Evolutionary conservation across 352 stramenopile genomes (phyloP).

Genomic region (Phytopythium montanum): DNA sequence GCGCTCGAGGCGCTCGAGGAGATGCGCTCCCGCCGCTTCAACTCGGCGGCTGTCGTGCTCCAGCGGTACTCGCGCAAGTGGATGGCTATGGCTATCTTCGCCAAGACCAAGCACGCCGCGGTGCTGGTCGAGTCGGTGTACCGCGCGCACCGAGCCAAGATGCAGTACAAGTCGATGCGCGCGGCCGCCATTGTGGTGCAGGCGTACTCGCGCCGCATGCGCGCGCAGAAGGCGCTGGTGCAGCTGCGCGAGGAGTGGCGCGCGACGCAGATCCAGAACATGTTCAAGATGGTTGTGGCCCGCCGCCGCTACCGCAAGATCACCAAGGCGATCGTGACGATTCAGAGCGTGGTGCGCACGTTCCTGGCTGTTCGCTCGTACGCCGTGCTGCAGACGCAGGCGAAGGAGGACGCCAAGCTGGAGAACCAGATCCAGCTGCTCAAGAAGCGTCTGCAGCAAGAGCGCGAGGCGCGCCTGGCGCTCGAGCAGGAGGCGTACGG

Average conservation of each 20-base stretch:
- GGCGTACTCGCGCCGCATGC: conserved; percentile 54
- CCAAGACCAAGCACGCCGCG: conserved; percentile 44
- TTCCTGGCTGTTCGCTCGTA: conserved; percentile 76
- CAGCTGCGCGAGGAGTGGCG: conserved; percentile 60
- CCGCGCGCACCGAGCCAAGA: conserved; percentile 37
- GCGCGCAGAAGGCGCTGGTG: conserved; percentile 55
- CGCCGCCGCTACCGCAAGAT: conserved; percentile 61
- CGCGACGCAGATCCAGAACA: conserved; percentile 80
- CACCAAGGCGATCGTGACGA: conserved; percentile 61
- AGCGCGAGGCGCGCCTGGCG: conserved; percentile 82
- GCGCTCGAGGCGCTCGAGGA: conserved; percentile 91
- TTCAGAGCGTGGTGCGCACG: conserved; percentile 83
- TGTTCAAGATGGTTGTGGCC: conserved; percentile 81
- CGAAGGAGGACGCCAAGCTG: conserved; percentile 94
- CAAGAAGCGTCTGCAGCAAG: conserved; percentile 90
- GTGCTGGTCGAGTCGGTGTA: conserved; percentile 60
- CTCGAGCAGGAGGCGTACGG: conserved; percentile 72
- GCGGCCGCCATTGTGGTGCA: conserved; percentile 59
- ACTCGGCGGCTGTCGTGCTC: conserved; percentile 72
- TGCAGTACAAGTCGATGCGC: conserved; percentile 63
- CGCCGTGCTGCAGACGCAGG: conserved; percentile 75
- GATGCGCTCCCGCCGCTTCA: conserved; percentile 73
- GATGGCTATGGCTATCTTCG: conserved; percentile 63
- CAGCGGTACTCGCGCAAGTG: conserved; percentile 84
- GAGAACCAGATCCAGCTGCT: conserved; percentile 94